Evolutionary conservation across 2,329 filamentous ascomycete species (phyloP).

Genomic region (Phyllosticta citrichinensis): DNA sequence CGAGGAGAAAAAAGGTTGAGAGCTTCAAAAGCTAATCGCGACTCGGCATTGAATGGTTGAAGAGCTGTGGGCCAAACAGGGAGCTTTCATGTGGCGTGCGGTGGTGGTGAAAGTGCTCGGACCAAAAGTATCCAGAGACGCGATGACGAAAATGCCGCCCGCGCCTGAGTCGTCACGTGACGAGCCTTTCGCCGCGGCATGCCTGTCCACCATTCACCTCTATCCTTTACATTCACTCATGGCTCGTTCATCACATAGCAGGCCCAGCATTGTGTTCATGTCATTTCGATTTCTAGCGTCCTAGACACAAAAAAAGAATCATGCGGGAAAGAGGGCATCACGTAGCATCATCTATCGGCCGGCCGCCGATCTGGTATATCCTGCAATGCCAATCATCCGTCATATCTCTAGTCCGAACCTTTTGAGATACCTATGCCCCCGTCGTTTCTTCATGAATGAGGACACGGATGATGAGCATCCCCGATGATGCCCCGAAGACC

Average conservation of each 20-base stretch:
- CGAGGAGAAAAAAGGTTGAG: not conserved
- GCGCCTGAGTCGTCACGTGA: not conserved
- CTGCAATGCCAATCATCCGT: constrained; percentile 17
- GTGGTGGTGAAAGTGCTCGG: not conserved
- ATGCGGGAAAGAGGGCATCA: constrained; percentile 13
- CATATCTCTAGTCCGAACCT: constrained; percentile 25
- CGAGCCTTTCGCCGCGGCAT: not conserved
- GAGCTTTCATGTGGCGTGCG: not conserved
- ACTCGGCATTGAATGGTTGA: not conserved
- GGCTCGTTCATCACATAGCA: not conserved
- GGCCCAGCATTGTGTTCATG: constrained; percentile 12
- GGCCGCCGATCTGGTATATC: constrained; percentile 9
- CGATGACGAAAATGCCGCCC: constrained; percentile 8
- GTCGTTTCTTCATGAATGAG: constrained; percentile 12
- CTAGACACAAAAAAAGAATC: constrained; percentile 14
- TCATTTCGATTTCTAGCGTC: constrained; percentile 14
- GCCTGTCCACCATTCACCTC: not conserved
- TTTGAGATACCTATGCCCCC: constrained; percentile 17
- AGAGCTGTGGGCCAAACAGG: not conserved
- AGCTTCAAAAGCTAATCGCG: not conserved
- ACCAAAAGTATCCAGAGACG: constrained; percentile 6
- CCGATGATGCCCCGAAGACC: constrained; percentile 24
- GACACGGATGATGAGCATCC: constrained; percentile 25
- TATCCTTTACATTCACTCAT: too few species aligned
- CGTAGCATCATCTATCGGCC: constrained; percentile 10